Evolutionary conservation across 495 filamentous ascomycete genomes (phyloP).

Genomic region (Paragyromitra xinjiangensis): DNA sequence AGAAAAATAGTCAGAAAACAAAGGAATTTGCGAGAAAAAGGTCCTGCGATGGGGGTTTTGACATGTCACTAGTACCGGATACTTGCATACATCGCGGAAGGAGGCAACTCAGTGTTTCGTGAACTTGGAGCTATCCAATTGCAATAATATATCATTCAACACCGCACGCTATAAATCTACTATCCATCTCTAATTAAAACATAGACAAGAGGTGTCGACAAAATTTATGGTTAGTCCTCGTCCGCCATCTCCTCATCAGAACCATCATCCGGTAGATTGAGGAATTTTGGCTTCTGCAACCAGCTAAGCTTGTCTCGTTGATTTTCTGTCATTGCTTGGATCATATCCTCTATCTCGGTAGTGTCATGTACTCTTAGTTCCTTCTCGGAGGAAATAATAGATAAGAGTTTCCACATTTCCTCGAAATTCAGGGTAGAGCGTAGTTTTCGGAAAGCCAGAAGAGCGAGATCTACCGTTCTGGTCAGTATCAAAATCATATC

Average conservation of each 20-base stretch:
- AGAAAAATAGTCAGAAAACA: neutral
- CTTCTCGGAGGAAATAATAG: slow-evolving; percentile 54
- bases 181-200: neutral
- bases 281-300: slow-evolving; percentile 6
- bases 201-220: neutral
- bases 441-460: slow-evolving; percentile 51
- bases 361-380: slow-evolving; percentile 56
- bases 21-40: slow-evolving; percentile 19
- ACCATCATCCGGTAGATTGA: slow-evolving; percentile 44
- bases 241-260: slow-evolving; percentile 51
- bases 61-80: slow-evolving; percentile 16
- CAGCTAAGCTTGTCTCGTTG: slow-evolving; percentile 20
- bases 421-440: slow-evolving; percentile 38
- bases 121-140: neutral
- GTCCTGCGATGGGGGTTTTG: neutral
- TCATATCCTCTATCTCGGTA: slow-evolving; percentile 53
- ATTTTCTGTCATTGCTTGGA: slow-evolving; percentile 25
- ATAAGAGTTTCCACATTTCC: slow-evolving; percentile 51
- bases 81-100: slow-evolving; percentile 5
- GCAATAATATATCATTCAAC: neutral
- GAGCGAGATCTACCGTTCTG: slow-evolving; percentile 41
- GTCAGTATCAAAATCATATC: slow-evolving; percentile 21
- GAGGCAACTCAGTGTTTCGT: neutral
- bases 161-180: neutral
- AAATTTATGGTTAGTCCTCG: slow-evolving; percentile 16